Evolutionary conservation across 2,329 filamentous ascomycete genomes (phyloP), one percentile per base, ranked within the genome.

Genomic region (Cadophora sp.): DNA sequence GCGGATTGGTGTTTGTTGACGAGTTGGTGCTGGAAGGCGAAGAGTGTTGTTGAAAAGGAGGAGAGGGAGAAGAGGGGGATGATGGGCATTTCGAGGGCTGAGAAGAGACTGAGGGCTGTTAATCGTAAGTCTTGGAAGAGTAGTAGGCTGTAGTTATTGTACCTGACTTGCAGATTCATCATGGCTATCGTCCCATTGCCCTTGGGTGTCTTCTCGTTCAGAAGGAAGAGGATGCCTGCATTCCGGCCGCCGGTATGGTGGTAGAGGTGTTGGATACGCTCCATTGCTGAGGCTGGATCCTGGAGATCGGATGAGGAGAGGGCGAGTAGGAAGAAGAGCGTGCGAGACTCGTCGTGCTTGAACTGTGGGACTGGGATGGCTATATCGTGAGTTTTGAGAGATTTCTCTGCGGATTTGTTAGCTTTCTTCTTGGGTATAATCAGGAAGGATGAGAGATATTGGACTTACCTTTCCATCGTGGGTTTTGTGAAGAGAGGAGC

Each of bases 111-210:
- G 59, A 8, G 36, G 18, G 9, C 16, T n/a, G 58, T 74, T 43
- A 72, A 41, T 55, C 22, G 50, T 45, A 4, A 20, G 20, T 48
- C 47, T 45, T 27, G 39, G n/a, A 27, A 43, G 16, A 48, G n/a
- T n/a, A 4, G n/a, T 6, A 9, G 9, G 43, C 9, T 5, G 51
- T 22, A 59, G 7, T n/a, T n/a, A n/a, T n/a, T n/a, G n/a, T 68
- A 78, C 77, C 68, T 75, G 36, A 70, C 64, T 68, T 78, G 77
- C 9, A 78, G 69, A 45, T 72, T 62, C 71, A 78, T 73, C 56
- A 72, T 75, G 16, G 62, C 64, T 16, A 68, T 61, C 11, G 69
- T 73, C 11, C 73, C 73, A 70, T 73, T 73, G 11, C 56, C 64
- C 18, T 56, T 53, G 9, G 66, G 47, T 27, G 24, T 14, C 22